Evolutionary conservation across 768 basidiomycete species (phyloP).

Genomic region (Boletus sp.): DNA sequence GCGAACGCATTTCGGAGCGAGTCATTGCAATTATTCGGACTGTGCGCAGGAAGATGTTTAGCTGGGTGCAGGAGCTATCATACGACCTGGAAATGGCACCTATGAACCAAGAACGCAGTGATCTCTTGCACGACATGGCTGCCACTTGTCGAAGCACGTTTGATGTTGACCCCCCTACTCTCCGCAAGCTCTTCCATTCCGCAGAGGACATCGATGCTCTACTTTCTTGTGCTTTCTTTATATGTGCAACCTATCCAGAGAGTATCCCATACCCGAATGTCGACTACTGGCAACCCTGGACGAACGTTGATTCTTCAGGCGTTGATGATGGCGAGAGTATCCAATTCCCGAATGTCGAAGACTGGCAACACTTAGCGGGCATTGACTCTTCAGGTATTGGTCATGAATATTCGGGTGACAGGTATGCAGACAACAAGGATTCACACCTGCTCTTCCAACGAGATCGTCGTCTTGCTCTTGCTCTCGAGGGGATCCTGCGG

Average conservation of each 20-base stretch:
- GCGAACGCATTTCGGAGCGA: neutral
- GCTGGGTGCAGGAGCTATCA: neutral
- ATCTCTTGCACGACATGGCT: too few relatives aligned
- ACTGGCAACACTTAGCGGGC: too few relatives aligned
- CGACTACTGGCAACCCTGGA: too few relatives aligned
- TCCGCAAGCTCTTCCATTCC: neutral
- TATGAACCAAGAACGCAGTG: neutral
- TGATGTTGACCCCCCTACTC: too few relatives aligned
- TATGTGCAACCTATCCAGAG: too few relatives aligned
- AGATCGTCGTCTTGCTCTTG: conserved; percentile 21
- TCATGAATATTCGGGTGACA: too few relatives aligned
- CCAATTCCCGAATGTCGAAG: too few relatives aligned
- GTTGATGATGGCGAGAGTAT: too few relatives aligned
- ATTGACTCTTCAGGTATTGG: too few relatives aligned
- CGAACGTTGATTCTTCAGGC: too few relatives aligned
- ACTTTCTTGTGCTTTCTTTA: too few relatives aligned
- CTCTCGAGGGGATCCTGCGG: conserved; percentile 11
- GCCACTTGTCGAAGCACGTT: neutral
- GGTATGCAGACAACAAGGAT: neutral
- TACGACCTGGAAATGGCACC: neutral
- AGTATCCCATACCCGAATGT: too few relatives aligned
- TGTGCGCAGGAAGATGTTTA: neutral
- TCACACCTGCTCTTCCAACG: conserved; percentile 11
- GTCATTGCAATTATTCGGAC: neutral
- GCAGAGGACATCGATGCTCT: neutral